These are phyloP conservation scores for Cadophora malorum DNA, from an alignment of 2,329 filamentous ascomycete genomes.

Conservation along the genomic window DNA sequence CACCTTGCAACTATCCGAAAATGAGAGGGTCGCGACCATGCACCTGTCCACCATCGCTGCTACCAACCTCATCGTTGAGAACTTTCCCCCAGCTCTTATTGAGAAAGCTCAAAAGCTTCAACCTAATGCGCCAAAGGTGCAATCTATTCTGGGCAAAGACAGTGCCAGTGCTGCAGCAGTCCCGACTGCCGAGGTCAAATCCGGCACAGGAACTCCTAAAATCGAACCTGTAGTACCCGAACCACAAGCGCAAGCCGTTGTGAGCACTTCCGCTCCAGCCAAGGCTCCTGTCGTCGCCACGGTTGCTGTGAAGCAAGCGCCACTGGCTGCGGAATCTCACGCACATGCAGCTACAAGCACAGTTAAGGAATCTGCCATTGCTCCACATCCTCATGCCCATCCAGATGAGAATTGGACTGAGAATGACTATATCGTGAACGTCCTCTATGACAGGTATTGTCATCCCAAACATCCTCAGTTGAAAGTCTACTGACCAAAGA, in stretches of 20 bases:
- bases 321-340: background rate
- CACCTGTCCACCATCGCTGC: conserved; percentile 20
- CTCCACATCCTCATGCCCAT: conserved; percentile 11
- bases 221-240: background rate
- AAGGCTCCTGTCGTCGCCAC: background rate
- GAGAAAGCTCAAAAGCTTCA: conserved; percentile 19
- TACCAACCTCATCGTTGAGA: conserved; percentile 23
- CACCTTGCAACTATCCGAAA: conserved; percentile 18
- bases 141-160: conserved; percentile 9
- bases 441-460: conserved; percentile 28
- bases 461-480: background rate
- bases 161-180: background rate
- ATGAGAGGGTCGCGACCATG: conserved; percentile 20
- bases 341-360: background rate
- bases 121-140: background rate
- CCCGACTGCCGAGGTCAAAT: background rate
- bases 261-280: background rate
- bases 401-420: conserved; percentile 24
- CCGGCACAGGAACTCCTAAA: conserved; percentile 4
- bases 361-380: background rate
- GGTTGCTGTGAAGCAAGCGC: conserved; percentile 12
- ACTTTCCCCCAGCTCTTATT: conserved; percentile 28
- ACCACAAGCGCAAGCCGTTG: background rate
- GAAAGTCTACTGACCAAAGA: background rate
- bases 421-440: conserved; percentile 29